Percentiles rank a stretch among this genome's conserved stretches.
Evolutionary conservation across 805 yeast species (phyloP).

Genomic region (Cyberlindnera lachancei): DNA sequence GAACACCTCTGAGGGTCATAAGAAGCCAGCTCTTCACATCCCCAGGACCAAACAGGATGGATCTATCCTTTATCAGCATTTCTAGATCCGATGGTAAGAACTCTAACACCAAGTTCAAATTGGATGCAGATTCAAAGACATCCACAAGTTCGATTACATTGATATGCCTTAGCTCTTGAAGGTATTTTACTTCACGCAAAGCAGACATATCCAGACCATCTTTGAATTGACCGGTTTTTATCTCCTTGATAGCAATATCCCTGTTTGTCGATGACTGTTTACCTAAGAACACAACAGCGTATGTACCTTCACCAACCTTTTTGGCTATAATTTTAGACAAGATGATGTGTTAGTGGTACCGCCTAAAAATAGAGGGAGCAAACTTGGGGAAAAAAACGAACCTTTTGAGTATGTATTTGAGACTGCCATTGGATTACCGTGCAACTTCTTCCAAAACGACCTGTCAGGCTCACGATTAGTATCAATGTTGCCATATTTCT

Average conservation of each 20-base stretch:
- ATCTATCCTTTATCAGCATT: conserved; percentile 73
- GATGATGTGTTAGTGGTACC: too few relatives aligned
- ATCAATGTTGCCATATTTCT: too few relatives aligned
- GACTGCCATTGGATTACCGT: too few relatives aligned
- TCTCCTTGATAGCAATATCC: conserved; percentile 86
- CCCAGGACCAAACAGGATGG: conserved; percentile 69
- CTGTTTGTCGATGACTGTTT: conserved; percentile 47
- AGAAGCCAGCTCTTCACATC: conserved; percentile 91
- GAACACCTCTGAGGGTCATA: conserved; percentile 91
- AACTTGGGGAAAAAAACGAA: not conserved
- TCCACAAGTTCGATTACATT: conserved; percentile 86
- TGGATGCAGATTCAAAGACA: conserved; percentile 62
- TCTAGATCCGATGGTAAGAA: conserved; percentile 90
- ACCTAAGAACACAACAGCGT: conserved; percentile 92
- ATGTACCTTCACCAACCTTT: conserved; percentile 98
- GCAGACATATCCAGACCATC: conserved; percentile 99
- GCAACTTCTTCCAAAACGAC: too few relatives aligned
- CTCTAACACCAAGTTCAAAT: conserved; percentile 82
- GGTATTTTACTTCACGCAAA: conserved; percentile 81
- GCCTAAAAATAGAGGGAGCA: too few relatives aligned
- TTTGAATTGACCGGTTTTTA: conserved; percentile 87
- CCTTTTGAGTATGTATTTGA: conserved; percentile 5
- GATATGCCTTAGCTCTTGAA: conserved; percentile 70
- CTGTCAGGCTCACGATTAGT: too few relatives aligned
- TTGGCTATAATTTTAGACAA: conserved; percentile 47